Conservation (phyloP, 306 rosid genomes). For the Luffa aegyptiaca region DNA sequence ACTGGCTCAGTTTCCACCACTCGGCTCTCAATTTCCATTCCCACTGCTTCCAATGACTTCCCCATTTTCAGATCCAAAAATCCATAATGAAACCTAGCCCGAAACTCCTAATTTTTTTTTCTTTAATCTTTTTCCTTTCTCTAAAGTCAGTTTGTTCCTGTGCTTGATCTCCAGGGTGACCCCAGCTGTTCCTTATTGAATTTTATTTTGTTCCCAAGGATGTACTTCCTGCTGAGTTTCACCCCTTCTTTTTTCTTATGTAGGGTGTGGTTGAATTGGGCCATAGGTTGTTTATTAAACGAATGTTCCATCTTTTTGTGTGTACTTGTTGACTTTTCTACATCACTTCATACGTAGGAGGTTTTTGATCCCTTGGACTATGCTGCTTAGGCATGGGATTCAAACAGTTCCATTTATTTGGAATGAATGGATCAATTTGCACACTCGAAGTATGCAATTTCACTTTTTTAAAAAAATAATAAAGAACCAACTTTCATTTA, state of each 20-base stretch:
- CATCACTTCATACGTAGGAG: background rate
- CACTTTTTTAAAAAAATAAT: background rate
- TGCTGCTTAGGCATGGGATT: background rate
- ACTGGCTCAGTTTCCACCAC: slow-evolving; percentile 51
- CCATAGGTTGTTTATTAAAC: slow-evolving; percentile 7
- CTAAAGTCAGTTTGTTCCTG: background rate
- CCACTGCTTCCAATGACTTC: slow-evolving; percentile 58
- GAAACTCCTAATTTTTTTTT: background rate
- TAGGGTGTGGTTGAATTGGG: slow-evolving; percentile 8
- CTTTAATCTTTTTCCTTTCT: background rate
- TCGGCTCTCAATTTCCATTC: slow-evolving; percentile 79
- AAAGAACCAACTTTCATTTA: background rate
- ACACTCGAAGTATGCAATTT: background rate
- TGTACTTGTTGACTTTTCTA: slow-evolving; percentile 5
- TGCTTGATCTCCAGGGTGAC: slow-evolving; percentile 14
- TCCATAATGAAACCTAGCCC: slow-evolving; percentile 28
- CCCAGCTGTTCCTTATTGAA: slow-evolving; percentile 8
- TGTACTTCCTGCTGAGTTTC: slow-evolving; percentile 8
- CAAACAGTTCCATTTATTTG: background rate
- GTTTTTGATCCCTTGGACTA: background rate
- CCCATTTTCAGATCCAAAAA: slow-evolving; percentile 46
- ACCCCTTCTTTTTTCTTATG: slow-evolving; percentile 1
- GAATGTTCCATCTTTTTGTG: slow-evolving; percentile 1
- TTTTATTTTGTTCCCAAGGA: background rate
- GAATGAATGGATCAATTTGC: background rate